phyloP scores from a whole-genome alignment of 176 grass and related monocot genomes.

The Pharus latifolius region DNA sequence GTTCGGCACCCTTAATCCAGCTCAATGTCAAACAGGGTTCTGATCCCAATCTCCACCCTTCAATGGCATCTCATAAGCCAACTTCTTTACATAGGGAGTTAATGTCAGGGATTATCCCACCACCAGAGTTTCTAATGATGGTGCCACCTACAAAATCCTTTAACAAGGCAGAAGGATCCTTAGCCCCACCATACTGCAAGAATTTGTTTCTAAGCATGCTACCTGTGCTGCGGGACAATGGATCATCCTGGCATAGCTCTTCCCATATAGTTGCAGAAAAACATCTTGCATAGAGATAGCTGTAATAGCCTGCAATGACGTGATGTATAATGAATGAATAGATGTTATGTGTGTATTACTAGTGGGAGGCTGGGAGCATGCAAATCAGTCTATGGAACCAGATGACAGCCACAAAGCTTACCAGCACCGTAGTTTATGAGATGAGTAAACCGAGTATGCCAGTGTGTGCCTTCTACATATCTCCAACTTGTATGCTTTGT shows the following conservation, averaged over 20 bases:
- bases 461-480: constrained; percentile 68
- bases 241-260: constrained; percentile 63
- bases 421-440: constrained; percentile 87
- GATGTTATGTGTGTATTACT: not conserved
- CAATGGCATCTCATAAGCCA: constrained; percentile 29
- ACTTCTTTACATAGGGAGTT: constrained; percentile 53
- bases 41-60: not conserved
- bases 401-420: constrained; percentile 14
- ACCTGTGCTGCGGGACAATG: constrained; percentile 56
- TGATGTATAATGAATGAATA: not conserved
- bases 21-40: not conserved
- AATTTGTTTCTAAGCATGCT: constrained; percentile 46
- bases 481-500: constrained; percentile 78
- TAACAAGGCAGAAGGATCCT: constrained; percentile 57
- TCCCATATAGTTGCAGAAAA: constrained; percentile 90
- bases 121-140: constrained; percentile 44
- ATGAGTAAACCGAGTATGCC: constrained; percentile 79
- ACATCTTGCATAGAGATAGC: constrained; percentile 89
- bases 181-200: constrained; percentile 55
- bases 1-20: not conserved
- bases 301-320: constrained; percentile 69
- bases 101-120: constrained; percentile 64
- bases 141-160: constrained; percentile 60
- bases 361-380: not conserved
- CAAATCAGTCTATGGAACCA: not conserved